Conservation (phyloP, 2,329 filamentous ascomycete genomes). For the Leptoxyphium fumago region DNA sequence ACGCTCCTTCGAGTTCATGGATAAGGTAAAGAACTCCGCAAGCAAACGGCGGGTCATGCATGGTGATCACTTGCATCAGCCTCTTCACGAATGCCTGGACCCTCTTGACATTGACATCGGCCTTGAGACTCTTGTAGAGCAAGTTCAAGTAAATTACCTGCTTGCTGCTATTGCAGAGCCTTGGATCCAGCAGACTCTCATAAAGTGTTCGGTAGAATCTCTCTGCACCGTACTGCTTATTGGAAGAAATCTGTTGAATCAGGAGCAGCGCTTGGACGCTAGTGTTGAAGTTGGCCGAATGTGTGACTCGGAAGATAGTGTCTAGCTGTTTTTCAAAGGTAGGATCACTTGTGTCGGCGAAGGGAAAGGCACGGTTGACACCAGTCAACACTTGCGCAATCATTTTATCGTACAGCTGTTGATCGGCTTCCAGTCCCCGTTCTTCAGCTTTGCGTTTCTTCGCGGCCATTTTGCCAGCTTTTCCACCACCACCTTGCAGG, state of each 20-base stretch:
- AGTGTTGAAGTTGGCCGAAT: constrained; percentile 98
- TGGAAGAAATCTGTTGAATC: constrained; percentile 77
- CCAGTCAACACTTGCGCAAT: constrained; percentile 84
- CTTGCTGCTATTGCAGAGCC: constrained; percentile 79
- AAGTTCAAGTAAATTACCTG: constrained; percentile 91
- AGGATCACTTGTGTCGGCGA: constrained; percentile 65
- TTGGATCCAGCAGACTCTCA: constrained; percentile 82
- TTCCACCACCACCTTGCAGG: constrained; percentile 41
- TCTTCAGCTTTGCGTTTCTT: constrained; percentile 30
- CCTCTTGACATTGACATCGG: constrained; percentile 75
- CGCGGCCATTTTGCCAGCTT: constrained; percentile 38
- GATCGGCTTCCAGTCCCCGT: constrained; percentile 20
- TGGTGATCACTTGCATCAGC: constrained; percentile 68
- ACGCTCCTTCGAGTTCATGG: constrained; percentile 61
- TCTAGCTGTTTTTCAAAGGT: constrained; percentile 79
- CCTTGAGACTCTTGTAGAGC: constrained; percentile 73
- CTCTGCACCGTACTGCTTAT: constrained; percentile 69
- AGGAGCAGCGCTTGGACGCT: constrained; percentile 89
- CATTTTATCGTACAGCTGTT: constrained; percentile 74
- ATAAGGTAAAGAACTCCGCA: constrained; percentile 88
- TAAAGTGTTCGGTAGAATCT: constrained; percentile 92
- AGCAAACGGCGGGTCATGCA: constrained; percentile 86
- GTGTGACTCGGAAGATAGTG: constrained; percentile 87
- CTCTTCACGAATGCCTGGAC: constrained; percentile 95
- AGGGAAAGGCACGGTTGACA: constrained; percentile 91